A percentile compares a stretch with the other conserved stretches of the same genome.
Conservation (phyloP, 805 yeast genomes). For the Clavispora santaluciae region DNA sequence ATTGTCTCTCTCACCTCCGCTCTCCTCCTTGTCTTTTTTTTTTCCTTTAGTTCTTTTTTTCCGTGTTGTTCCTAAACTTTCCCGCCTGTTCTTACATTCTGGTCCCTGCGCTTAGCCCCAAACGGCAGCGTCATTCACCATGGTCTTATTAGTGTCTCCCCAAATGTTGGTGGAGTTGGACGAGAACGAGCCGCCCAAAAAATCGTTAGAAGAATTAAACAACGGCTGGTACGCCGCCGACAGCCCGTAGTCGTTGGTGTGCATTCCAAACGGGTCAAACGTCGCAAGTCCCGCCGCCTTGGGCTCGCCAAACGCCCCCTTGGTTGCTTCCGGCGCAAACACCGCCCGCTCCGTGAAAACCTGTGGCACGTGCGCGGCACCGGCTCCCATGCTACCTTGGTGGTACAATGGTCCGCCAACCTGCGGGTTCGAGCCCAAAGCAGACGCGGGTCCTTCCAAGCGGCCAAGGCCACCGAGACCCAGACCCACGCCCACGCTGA, state of each 20-base stretch:
- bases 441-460: neutral
- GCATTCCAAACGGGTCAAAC: constrained; percentile 25
- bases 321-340: constrained; percentile 6
- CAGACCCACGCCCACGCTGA: neutral
- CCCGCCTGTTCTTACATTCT: neutral
- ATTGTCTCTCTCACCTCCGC: neutral
- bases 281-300: constrained; percentile 8
- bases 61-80: neutral
- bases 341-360: constrained; percentile 2
- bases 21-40: neutral
- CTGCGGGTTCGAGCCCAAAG: neutral
- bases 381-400: neutral
- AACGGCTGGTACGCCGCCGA: constrained; percentile 11
- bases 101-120: constrained; percentile 21
- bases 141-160: constrained; percentile 17
- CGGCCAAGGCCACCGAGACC: neutral
- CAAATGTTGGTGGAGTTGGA: constrained; percentile 20
- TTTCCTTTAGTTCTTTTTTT: neutral
- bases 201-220: constrained; percentile 13
- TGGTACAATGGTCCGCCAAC: neutral
- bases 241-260: constrained; percentile 8
- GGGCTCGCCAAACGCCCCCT: neutral
- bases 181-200: constrained; percentile 12
- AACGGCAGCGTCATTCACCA: constrained; percentile 23
- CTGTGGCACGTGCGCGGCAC: neutral